Percentiles rank a stretch among this genome's conserved stretches.
Evolutionary conservation across 192 early-diverging fungal species (phyloP).

Genomic region (Coemansia sp.): DNA sequence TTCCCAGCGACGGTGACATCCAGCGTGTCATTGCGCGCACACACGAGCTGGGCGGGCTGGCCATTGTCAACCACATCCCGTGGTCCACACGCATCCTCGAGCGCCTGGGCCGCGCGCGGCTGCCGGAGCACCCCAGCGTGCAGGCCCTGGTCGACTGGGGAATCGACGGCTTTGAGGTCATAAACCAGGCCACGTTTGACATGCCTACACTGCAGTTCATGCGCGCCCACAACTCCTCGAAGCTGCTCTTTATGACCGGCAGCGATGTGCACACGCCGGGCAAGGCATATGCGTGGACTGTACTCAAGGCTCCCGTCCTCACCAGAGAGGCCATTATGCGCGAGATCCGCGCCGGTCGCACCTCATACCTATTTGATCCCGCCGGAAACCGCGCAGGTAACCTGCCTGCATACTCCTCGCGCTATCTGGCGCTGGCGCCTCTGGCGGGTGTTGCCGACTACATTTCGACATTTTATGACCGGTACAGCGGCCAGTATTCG

Average conservation of each 20-base stretch:
- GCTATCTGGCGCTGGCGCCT: not conserved
- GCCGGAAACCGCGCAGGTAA: slow-evolving; percentile 43
- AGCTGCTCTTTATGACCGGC: slow-evolving; percentile 58
- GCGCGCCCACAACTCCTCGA: slow-evolving; percentile 18
- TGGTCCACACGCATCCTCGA: slow-evolving; percentile 65
- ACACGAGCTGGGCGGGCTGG: slow-evolving; percentile 64
- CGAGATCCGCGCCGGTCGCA: slow-evolving; percentile 55
- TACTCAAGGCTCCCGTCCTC: slow-evolving; percentile 45
- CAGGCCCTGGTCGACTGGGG: slow-evolving; percentile 61
- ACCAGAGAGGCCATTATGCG: slow-evolving; percentile 53
- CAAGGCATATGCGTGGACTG: slow-evolving; percentile 60
- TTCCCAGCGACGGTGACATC: slow-evolving; percentile 61
- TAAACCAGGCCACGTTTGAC: slow-evolving; percentile 61
- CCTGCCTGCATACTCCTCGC: not conserved
- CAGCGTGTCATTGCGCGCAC: slow-evolving; percentile 52
- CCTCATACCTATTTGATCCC: slow-evolving; percentile 64
- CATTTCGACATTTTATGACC: not conserved
- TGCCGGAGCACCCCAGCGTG: slow-evolving; percentile 62
- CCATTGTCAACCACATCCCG: slow-evolving; percentile 72
- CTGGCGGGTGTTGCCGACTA: not conserved
- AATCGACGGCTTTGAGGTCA: slow-evolving; percentile 68
- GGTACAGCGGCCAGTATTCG: not conserved
- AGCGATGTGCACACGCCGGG: slow-evolving; percentile 64
- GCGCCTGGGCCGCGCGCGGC: slow-evolving; percentile 53
- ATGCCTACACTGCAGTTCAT: slow-evolving; percentile 34